A percentile compares a stretch with the other conserved stretches of the same genome.
phyloP scores from a whole-genome alignment of 768 basidiomycete species.

The Paxillus ammoniavirescens region DNA sequence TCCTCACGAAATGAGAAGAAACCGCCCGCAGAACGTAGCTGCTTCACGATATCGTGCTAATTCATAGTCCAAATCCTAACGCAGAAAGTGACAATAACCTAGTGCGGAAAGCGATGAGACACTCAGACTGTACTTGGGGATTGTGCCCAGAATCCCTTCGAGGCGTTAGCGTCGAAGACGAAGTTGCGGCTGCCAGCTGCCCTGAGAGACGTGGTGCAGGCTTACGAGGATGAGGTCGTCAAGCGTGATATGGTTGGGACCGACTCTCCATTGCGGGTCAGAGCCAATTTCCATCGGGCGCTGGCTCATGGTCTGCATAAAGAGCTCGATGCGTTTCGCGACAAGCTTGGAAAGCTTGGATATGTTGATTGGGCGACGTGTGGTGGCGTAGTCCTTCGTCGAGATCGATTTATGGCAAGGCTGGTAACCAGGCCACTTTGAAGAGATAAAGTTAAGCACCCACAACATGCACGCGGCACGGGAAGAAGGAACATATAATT shows the following conservation, averaged over 20 bases:
- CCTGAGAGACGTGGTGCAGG: conserved; percentile 75
- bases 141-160: too few species aligned
- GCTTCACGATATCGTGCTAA: too few species aligned
- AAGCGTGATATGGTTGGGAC: conserved; percentile 1
- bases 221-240: conserved; percentile 52
- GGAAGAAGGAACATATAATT: background rate
- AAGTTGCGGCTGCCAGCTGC: conserved; percentile 76
- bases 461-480: background rate
- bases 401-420: conserved; percentile 70
- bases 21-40: too few species aligned
- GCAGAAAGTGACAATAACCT: too few species aligned
- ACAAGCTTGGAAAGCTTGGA: conserved; percentile 70
- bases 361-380: conserved; percentile 65
- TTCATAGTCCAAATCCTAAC: too few species aligned
- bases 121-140: background rate
- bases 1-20: too few species aligned
- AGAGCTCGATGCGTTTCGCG: conserved; percentile 53
- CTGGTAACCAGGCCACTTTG: conserved; percentile 73
- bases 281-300: conserved; percentile 6
- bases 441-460: background rate
- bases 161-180: conserved; percentile 35
- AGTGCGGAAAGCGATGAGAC: background rate
- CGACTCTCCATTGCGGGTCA: conserved; percentile 15
- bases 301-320: conserved; percentile 4
- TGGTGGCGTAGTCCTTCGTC: conserved; percentile 66